Evolutionary conservation across 345 rosid genomes (phyloP).

Genomic region (Sonneratia alba): DNA sequence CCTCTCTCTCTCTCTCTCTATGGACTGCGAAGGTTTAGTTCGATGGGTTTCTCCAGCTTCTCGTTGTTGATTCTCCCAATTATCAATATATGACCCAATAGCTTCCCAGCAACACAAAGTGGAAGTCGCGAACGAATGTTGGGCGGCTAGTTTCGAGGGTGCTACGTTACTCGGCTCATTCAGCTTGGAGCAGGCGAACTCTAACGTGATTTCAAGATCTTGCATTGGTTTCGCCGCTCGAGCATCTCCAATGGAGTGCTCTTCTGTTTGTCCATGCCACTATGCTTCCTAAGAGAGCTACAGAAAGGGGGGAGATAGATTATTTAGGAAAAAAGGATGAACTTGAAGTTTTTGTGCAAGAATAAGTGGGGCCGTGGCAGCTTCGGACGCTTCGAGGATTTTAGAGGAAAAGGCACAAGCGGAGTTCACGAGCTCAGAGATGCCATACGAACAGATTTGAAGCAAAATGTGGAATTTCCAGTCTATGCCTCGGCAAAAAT

Average conservation of each 20-base stretch:
- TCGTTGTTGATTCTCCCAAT: background rate
- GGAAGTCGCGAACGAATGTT: too few relatives aligned
- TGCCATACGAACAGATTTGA: background rate
- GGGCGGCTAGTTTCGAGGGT: background rate
- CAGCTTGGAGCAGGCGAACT: background rate
- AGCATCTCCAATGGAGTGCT: background rate
- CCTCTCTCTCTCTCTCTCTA: background rate
- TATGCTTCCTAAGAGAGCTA: background rate
- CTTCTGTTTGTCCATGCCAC: background rate
- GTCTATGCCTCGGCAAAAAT: background rate
- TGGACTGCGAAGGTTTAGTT: too few relatives aligned
- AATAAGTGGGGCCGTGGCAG: constrained; percentile 1
- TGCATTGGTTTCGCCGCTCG: background rate
- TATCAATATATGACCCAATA: background rate
- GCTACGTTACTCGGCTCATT: background rate
- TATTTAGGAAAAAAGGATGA: background rate
- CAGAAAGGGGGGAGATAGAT: background rate
- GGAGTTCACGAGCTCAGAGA: background rate
- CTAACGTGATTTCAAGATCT: too few relatives aligned
- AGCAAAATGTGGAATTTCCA: background rate
- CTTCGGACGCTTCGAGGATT: constrained; percentile 4
- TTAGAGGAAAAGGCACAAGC: background rate
- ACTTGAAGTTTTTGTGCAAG: constrained; percentile 4
- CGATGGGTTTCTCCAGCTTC: background rate
- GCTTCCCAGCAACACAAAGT: background rate